These are phyloP conservation scores for Aspergillus hortae DNA, from an alignment of 2,329 filamentous ascomycete genomes.

Conservation along the genomic window DNA sequence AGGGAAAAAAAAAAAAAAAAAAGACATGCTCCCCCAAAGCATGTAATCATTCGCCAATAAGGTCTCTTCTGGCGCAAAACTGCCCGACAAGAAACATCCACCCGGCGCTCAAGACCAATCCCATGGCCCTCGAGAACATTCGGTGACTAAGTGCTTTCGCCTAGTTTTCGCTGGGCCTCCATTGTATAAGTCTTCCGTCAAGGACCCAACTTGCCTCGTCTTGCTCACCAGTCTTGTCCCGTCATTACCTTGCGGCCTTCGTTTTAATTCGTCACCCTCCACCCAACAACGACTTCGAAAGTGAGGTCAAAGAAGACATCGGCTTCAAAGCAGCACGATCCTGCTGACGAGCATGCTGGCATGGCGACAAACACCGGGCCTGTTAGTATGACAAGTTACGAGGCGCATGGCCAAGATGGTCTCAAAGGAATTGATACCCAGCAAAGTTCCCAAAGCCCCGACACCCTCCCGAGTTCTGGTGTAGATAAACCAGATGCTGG, in stretches of 20 bases:
- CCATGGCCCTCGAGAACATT: background rate
- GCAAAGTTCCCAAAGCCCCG: background rate
- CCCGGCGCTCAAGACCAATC: background rate
- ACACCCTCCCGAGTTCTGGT: background rate
- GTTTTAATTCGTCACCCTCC: background rate
- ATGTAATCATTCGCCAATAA: slow-evolving; percentile 1
- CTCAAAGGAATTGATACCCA: background rate
- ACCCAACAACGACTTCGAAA: background rate
- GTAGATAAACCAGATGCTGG: background rate
- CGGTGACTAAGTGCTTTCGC: background rate
- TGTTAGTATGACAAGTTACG: slow-evolving; percentile 12
- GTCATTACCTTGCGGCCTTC: too few species aligned
- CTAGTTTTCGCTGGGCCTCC: background rate
- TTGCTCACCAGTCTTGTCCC: too few species aligned
- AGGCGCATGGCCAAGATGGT: slow-evolving; percentile 10
- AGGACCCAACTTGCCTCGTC: too few species aligned
- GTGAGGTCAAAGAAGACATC: background rate
- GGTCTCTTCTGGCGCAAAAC: background rate
- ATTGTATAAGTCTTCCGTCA: background rate
- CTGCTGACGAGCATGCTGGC: slow-evolving; percentile 11
- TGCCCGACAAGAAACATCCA: background rate
- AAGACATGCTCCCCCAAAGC: background rate
- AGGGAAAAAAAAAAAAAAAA: background rate
- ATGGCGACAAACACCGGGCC: slow-evolving; percentile 21
- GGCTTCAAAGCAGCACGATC: slow-evolving; percentile 10